A percentile compares a stretch with the other conserved stretches of the same genome.
These are phyloP conservation scores for Candida ficus DNA, from an alignment of 805 yeast genomes.

Conservation along the genomic window DNA sequence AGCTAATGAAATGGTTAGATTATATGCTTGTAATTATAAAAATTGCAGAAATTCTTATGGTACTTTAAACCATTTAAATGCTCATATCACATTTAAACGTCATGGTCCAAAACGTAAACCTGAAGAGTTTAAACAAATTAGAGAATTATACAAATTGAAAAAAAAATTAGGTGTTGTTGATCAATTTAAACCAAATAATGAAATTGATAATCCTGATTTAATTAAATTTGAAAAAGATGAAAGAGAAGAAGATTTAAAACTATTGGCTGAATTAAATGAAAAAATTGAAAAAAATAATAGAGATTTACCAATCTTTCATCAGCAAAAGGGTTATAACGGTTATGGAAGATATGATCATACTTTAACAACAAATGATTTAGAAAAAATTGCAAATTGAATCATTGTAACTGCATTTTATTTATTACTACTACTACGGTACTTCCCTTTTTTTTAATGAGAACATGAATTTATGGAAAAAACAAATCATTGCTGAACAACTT, in stretches of 20 bases:
- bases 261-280: constrained; percentile 16
- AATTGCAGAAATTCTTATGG: constrained; percentile 53
- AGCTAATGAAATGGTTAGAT: constrained; percentile 50
- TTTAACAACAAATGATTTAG: constrained; percentile 11
- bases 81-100: constrained; percentile 47
- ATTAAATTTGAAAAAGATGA: background rate
- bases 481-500: no score
- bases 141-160: constrained; percentile 39
- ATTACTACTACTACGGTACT: no score
- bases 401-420: no score
- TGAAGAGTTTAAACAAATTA: constrained; percentile 46
- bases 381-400: constrained; percentile 1
- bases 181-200: background rate
- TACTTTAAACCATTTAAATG: constrained; percentile 53
- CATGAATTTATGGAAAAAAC: no score
- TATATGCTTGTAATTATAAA: constrained; percentile 43
- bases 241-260: constrained; percentile 10
- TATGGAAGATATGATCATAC: constrained; percentile 25
- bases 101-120: constrained; percentile 54
- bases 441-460: no score
- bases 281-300: constrained; percentile 9
- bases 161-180: constrained; percentile 25
- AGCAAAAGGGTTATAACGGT: constrained; percentile 26
- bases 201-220: background rate
- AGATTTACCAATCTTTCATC: constrained; percentile 22